These are phyloP conservation scores for Berberis thunbergii DNA, from an alignment of 164 flowering plant genomes.

Conservation along the genomic window DNA sequence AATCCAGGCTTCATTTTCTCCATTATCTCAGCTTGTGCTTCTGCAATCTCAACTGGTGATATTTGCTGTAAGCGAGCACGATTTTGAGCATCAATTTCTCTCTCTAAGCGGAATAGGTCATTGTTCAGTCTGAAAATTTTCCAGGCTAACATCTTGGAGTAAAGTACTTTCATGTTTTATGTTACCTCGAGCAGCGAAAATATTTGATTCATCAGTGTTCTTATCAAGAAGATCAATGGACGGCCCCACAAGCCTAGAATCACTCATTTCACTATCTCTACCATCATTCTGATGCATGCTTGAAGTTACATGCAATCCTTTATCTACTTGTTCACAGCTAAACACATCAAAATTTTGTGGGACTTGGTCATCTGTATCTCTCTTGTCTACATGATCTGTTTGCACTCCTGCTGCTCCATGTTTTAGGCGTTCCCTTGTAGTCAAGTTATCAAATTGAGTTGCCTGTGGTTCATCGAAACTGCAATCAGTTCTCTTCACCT, in stretches of 20 bases:
- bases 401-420: too few relatives aligned
- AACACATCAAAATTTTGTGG: too few relatives aligned
- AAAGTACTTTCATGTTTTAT: neutral
- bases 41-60: constrained; percentile 72
- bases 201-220: too few relatives aligned
- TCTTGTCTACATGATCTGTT: too few relatives aligned
- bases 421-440: too few relatives aligned
- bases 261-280: neutral
- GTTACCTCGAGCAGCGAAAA: too few relatives aligned
- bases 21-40: constrained; percentile 76
- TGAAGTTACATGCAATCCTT: neutral
- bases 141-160: neutral
- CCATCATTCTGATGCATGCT: neutral
- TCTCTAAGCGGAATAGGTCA: constrained; percentile 27
- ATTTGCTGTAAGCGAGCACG: constrained; percentile 43
- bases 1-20: constrained; percentile 57
- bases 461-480: neutral
- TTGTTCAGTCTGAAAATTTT: constrained; percentile 10
- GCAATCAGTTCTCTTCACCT: constrained; percentile 48
- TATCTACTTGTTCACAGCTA: too few relatives aligned
- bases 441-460: too few relatives aligned
- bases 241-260: too few relatives aligned
- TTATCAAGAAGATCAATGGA: too few relatives aligned
- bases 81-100: constrained; percentile 88
- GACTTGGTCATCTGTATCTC: too few relatives aligned